These are phyloP conservation scores for Aspergillus transmontanensis DNA, from an alignment of 2,329 filamentous ascomycete genomes.

Conservation along the genomic window DNA sequence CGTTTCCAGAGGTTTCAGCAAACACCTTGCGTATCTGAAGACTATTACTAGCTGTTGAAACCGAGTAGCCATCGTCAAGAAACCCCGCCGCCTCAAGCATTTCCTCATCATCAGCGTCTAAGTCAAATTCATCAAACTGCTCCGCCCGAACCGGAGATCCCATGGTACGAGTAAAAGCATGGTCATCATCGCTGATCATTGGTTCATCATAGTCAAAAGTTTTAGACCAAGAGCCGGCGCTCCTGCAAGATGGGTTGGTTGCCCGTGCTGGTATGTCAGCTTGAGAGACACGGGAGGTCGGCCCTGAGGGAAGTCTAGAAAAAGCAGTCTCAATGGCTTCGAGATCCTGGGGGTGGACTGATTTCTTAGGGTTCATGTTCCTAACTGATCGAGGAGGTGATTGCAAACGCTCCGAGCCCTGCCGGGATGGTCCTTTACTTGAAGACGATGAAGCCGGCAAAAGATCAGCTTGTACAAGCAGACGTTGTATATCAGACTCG, in stretches of 20 bases:
- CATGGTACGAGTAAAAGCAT: constrained; percentile 44
- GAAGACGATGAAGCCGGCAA: constrained; percentile 19
- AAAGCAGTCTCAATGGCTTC: background rate
- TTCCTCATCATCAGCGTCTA: constrained; percentile 48
- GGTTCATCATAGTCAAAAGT: constrained; percentile 25
- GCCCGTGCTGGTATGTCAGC: constrained; percentile 4
- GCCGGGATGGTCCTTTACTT: background rate
- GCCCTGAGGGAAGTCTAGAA: constrained; percentile 6
- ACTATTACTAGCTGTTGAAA: constrained; percentile 14
- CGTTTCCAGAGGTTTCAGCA: constrained; percentile 46
- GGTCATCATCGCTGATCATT: constrained; percentile 28
- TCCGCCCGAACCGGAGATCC: constrained; percentile 34
- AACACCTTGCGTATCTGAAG: constrained; percentile 38
- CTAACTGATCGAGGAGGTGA: background rate
- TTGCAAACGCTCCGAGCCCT: background rate
- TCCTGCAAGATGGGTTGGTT: constrained; percentile 7
- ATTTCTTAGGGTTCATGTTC: background rate
- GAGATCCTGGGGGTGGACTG: background rate
- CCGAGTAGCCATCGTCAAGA: constrained; percentile 33
- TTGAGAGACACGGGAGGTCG: constrained; percentile 6
- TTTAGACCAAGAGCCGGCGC: constrained; percentile 3
- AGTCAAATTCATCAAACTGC: constrained; percentile 44
- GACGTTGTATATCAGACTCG: constrained; percentile 35
- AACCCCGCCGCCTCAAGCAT: constrained; percentile 47
- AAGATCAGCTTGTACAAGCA: constrained; percentile 36